Evolutionary conservation across 768 basidiomycete species (phyloP).

Genomic region (Pholiota conissans): DNA sequence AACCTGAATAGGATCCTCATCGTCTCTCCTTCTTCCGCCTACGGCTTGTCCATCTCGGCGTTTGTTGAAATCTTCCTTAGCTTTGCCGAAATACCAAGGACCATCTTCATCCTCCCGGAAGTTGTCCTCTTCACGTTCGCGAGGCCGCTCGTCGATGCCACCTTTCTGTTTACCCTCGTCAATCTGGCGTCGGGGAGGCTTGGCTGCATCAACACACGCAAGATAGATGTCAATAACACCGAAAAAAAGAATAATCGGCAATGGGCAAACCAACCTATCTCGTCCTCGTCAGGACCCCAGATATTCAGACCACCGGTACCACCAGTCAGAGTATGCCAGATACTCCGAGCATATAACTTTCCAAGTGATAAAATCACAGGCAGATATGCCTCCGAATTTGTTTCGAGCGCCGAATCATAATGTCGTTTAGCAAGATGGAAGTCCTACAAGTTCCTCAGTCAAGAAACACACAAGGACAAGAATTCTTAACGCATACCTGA

Average conservation of each 20-base stretch:
- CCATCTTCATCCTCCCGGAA: constrained; percentile 57
- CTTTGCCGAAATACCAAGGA: constrained; percentile 82
- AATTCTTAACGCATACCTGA: constrained; percentile 46
- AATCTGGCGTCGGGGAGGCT: constrained; percentile 36
- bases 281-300: constrained; percentile 62
- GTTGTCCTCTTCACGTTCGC: constrained; percentile 30
- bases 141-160: constrained; percentile 22
- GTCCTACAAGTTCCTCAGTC: constrained; percentile 50
- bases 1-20: constrained; percentile 76
- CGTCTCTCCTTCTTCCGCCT: constrained; percentile 40
- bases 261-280: constrained; percentile 29
- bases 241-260: not conserved
- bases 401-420: constrained; percentile 88
- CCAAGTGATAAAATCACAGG: constrained; percentile 82
- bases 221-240: constrained; percentile 4
- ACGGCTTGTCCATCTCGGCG: constrained; percentile 44
- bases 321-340: constrained; percentile 80
- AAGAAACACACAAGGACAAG: not conserved
- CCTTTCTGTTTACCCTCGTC: constrained; percentile 35
- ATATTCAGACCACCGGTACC: constrained; percentile 67
- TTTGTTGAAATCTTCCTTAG: constrained; percentile 73
- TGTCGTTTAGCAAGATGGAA: constrained; percentile 96
- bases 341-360: constrained; percentile 79
- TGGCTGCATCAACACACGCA: constrained; percentile 10
- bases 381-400: constrained; percentile 85